Percentiles rank a stretch among this genome's conserved stretches.
phyloP scores from a whole-genome alignment of 176 grass and related monocot species.

The Oryza coarctata region DNA sequence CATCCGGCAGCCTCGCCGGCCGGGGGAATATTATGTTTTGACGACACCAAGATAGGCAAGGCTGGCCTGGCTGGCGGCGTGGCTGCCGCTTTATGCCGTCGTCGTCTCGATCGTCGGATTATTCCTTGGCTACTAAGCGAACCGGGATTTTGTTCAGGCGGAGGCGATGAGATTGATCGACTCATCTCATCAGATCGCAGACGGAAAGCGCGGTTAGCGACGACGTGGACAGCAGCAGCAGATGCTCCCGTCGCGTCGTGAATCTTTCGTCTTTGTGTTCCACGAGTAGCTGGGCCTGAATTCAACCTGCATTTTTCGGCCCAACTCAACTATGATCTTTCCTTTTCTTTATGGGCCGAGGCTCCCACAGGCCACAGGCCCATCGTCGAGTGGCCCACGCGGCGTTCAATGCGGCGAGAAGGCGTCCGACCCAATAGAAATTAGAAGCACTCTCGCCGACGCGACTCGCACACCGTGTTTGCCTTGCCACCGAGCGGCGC shows the following conservation, averaged over 20 bases:
- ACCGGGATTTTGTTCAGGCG: conserved; percentile 36
- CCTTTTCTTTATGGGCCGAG: no score
- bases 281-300: background rate
- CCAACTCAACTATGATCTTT: background rate
- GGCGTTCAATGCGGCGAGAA: background rate
- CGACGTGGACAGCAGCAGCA: background rate
- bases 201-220: background rate
- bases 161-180: background rate
- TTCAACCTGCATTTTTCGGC: no score
- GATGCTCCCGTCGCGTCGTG: background rate
- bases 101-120: background rate
- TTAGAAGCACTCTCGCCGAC: background rate
- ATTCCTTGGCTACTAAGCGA: conserved; percentile 31
- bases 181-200: background rate
- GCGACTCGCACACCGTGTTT: background rate
- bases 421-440: background rate
- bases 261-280: background rate
- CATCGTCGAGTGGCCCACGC: background rate
- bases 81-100: conserved; percentile 27
- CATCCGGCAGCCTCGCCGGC: background rate
- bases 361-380: background rate
- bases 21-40: conserved; percentile 7
- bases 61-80: no score
- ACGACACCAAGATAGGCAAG: no score
- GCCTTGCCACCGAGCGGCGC: background rate